Base-by-base conservation (phyloP, 805 yeast genomes). In the Ogataea minuta region DNA sequence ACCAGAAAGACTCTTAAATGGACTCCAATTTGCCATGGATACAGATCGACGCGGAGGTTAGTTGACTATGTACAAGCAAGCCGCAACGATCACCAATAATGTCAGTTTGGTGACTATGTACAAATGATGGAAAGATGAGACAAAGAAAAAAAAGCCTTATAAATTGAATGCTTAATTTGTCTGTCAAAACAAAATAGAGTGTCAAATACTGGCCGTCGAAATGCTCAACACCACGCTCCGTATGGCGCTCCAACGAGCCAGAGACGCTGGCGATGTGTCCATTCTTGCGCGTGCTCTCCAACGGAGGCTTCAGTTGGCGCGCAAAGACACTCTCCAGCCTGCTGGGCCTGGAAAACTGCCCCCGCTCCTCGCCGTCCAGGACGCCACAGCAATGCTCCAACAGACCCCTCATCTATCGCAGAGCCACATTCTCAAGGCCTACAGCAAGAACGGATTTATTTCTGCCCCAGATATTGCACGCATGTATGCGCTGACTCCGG, bases 401-500 rank as follows among this genome's bases (percentile, higher is more conserved):
- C 36, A 29, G 9, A 24, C 36, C 6, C 29, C 36, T 7, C 16
- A 32, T 7, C 16, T 32, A 11, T 11, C 15, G 9, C 34, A 9
- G 12, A 16, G 20, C 17, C 39, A 14, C 41, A 53, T 76, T 3
- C 58, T 76, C 28, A 51, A 52, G 34, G 66, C 70, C 40, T 48
- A 49, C n/a, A 62, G 72, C 31, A 56, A 59, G 12, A 64, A 66
- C 46, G 66, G 73, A 9, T 59, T 59, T 19, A 53, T 74, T 1
- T 53, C 57, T 8, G 50, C 55, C 4, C 47, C 62, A 1, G 81
- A 76, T 49, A 68, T 75, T 39, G 38, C 43, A 29, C 61, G 65
- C 24, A 31, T 71, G 9, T 67, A 40, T 66, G 63, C 21, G 48
- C 69, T 38, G 50, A 37, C 13, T 61, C 60, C 47, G 31, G 53